Evolutionary conservation across 805 yeast species (phyloP).

Genomic region (Lachancea thermotolerans): DNA sequence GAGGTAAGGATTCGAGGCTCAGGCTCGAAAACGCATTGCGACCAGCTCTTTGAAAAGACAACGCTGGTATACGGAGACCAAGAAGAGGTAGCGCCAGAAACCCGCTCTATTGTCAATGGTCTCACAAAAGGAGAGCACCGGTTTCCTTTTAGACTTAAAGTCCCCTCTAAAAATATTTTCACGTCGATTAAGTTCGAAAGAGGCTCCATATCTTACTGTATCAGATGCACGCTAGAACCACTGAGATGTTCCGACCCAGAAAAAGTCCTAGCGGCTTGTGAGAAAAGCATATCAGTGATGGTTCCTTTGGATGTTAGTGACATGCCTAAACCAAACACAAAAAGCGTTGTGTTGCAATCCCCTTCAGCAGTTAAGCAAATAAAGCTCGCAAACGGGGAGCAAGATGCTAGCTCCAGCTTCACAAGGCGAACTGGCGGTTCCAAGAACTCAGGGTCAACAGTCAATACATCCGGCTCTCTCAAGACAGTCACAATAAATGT

Average conservation of each 20-base stretch:
- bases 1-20: conserved; percentile 46
- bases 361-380: conserved; percentile 32
- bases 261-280: conserved; percentile 40
- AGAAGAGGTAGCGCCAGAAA: not conserved
- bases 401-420: conserved; percentile 22
- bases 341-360: conserved; percentile 54
- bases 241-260: conserved; percentile 14
- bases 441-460: conserved; percentile 15
- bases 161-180: conserved; percentile 67
- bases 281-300: conserved; percentile 50
- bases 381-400: conserved; percentile 26
- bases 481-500: conserved; percentile 38
- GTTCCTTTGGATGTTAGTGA: conserved; percentile 69
- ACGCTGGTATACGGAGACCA: conserved; percentile 48
- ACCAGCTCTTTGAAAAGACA: conserved; percentile 50
- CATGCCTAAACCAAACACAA: conserved; percentile 61
- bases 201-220: conserved; percentile 67
- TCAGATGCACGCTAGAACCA: conserved; percentile 30
- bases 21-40: conserved; percentile 44
- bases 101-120: conserved; percentile 31
- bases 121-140: conserved; percentile 78
- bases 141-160: conserved; percentile 75
- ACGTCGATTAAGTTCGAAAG: conserved; percentile 77
- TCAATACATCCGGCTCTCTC: conserved; percentile 5
- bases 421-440: conserved; percentile 23